Base-by-base conservation (phyloP, 1,284 basidiomycete genomes). In the Rhodotorula sp. region DNA sequence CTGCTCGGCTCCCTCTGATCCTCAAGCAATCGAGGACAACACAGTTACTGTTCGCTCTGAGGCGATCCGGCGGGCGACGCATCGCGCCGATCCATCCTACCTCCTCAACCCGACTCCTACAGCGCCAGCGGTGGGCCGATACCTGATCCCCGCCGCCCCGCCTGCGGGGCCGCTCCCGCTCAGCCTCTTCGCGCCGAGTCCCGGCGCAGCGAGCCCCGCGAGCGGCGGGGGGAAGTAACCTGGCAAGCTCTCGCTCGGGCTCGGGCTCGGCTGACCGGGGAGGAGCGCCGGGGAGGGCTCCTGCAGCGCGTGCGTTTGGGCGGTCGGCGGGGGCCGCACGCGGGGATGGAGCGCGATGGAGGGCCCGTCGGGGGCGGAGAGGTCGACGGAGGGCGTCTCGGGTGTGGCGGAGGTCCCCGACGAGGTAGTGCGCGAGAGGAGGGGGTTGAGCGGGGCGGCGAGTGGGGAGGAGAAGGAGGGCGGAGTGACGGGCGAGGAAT, bases 221-320 rank as follows among this genome's bases (percentile, higher is more conserved):
- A 19, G 19, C 32, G 19, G 7, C 27, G 50, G 50, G 27, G 50
- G 53, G 32, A 72, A 72, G 32, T 72, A 72, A 0, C 70, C 73
- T 12, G 73, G 73, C 46, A 74, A 27, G n/a, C 62, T 67, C 56
- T 74, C 73, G 29, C 67, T 74, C 54, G 73, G 73, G 32, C 67
- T 71, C 32, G 73, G 50, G 7, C 69, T 68, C 55, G 51, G 46
- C 22, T 39, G 39, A 39, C 39, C 44, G 44, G 15, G 44, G 15
- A 19, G 44, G 44, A 13, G 44, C 15, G 44, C 44, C 44, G 44
- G 44, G 44, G 15, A n/a, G n/a, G n/a, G 3, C 36, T 4, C 39
- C 41, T 4, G 12, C 19, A 10, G 17, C 44, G 21, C 19, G 17
- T 7, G 44, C 44, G 7, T 13, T 21, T 1, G 55, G 32, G 39